These are phyloP conservation scores for Trichosporon sp. DNA, from an alignment of 1,284 basidiomycete species.

Conservation along the genomic window DNA sequence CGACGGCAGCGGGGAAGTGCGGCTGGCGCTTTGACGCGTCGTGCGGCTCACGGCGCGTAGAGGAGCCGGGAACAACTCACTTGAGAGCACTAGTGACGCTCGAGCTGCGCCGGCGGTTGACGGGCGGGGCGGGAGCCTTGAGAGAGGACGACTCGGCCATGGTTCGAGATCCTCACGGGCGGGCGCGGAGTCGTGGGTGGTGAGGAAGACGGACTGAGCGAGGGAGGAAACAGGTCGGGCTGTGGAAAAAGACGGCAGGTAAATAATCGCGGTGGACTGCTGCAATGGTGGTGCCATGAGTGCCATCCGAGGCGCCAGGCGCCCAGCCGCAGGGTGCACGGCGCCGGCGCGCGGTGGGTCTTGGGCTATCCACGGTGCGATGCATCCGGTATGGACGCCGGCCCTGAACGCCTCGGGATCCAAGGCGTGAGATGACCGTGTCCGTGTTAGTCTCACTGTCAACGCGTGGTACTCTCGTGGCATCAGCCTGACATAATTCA, in stretches of 20 bases:
- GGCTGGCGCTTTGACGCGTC: conserved; percentile 1
- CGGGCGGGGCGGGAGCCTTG: neutral
- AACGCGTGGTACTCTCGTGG: neutral
- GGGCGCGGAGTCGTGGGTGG: neutral
- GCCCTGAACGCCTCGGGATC: neutral
- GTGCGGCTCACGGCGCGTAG: neutral
- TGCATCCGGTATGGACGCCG: neutral
- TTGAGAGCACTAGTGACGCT: conserved; percentile 39
- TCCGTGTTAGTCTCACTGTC: neutral
- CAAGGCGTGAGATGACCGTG: neutral
- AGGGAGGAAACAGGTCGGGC: neutral
- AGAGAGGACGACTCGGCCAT: neutral
- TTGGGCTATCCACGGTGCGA: neutral
- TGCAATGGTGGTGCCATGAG: neutral
- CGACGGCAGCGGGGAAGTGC: neutral
- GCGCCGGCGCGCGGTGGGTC: neutral
- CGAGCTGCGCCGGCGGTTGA: conserved; percentile 31
- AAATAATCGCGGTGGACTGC: neutral
- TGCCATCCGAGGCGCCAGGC: neutral
- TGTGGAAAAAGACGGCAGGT: neutral
- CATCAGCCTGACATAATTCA: neutral
- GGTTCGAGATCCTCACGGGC: neutral
- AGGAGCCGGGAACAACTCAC: conserved; percentile 22
- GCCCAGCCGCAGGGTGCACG: neutral
- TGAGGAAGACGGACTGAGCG: too few species aligned